Evolutionary conservation across 2,329 filamentous ascomycete genomes (phyloP), one percentile per base, ranked within the genome.

Genomic region (Xylariaceae sp.): DNA sequence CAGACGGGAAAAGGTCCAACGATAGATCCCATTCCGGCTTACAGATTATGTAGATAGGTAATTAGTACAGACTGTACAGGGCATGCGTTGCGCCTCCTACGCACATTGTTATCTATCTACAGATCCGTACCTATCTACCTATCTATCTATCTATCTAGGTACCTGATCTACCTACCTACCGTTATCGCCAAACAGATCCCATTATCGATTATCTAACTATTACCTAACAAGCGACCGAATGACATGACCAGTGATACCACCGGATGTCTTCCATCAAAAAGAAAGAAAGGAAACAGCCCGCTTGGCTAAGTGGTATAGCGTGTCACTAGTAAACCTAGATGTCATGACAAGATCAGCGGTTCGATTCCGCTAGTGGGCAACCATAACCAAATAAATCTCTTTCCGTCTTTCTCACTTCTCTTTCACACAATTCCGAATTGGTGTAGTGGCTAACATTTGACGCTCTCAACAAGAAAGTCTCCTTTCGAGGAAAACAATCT

Each of bases 391-490:
- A 8, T 29, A 5, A 19, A 29, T 9, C 30, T 45, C 42, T 8
- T 49, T 42, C 42, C 19, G 1, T 19, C 19, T 19, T 19, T 19
- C 19, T 19, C 19, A 19, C 19, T 19, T 19, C 19, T 27, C 8
- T 7, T 8, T 19, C 27, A 54, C 19, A 19, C 19, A 19, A 19
- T 19, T 67, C 64, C 65, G 65, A 67, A 67, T 65, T 65, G 70
- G 64, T 66, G 62, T 64, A 64, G 64, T 68, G 66, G 65, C 60
- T 60, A 68, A 68, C 65, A 68, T 67, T 66, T 67, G 61, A 64
- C 65, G 65, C 65, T 68, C 65, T 69, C 66, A 67, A 55, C 66
- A 67, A 55, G n/a, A 30, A 27, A 6, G 39, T 46, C 7, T 31
- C 27, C 6, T 7, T 34, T 26, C 4, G 8, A n/a, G 11, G 9